Percentiles rank a stretch among this genome's conserved stretches.
Conservation (phyloP, 768 basidiomycete species). For the Lentinula aciculospora region DNA sequence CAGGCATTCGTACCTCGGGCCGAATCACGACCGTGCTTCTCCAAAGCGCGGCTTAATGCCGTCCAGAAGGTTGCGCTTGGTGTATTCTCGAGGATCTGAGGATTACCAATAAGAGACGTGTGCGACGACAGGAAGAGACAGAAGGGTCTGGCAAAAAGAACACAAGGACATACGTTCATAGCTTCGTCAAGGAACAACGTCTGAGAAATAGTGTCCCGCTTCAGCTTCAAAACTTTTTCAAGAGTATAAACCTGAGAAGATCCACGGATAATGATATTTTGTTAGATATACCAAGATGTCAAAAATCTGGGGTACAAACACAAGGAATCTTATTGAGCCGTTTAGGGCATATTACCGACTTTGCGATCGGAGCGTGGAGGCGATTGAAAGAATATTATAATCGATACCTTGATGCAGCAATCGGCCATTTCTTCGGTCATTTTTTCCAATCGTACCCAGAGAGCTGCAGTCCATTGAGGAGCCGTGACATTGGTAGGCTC, state of each 20-base stretch:
- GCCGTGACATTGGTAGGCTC: slow-evolving; percentile 88
- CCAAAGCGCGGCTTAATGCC: slow-evolving; percentile 71
- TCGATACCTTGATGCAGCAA: slow-evolving; percentile 77
- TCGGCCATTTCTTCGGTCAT: slow-evolving; percentile 87
- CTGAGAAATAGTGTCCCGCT: slow-evolving; percentile 77
- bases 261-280: neutral
- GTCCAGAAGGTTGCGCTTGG: slow-evolving; percentile 93
- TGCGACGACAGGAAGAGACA: neutral
- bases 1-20: slow-evolving; percentile 52
- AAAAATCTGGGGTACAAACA: neutral
- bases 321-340: neutral
- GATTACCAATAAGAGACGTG: neutral
- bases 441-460: slow-evolving; percentile 77
- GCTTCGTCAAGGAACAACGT: slow-evolving; percentile 86
- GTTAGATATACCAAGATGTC: neutral
- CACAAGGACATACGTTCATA: slow-evolving; percentile 72
- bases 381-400: slow-evolving; percentile 14
- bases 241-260: slow-evolving; percentile 80
- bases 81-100: slow-evolving; percentile 79
- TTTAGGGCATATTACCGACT: neutral
- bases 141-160: too few species aligned
- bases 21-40: slow-evolving; percentile 76
- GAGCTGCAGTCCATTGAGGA: slow-evolving; percentile 76
- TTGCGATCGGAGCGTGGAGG: neutral
- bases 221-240: slow-evolving; percentile 88